phyloP scores from a whole-genome alignment of 345 rosid genomes.

The Melastoma malabathricum region DNA sequence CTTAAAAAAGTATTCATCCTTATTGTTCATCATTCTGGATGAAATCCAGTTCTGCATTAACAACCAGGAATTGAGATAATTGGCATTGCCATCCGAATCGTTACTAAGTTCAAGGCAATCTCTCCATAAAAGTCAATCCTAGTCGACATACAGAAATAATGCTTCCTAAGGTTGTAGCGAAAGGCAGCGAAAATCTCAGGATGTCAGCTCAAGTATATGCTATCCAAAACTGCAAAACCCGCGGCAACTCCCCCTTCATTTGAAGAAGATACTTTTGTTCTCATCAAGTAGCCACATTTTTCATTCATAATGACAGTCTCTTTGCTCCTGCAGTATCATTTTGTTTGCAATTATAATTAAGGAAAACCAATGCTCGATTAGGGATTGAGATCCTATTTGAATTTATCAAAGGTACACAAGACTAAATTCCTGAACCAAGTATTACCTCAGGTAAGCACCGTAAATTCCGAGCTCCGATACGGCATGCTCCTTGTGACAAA shows the following conservation, averaged over 20 bases:
- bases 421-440: neutral
- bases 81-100: no score
- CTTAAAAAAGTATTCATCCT: no score
- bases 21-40: no score
- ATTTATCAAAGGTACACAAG: no score
- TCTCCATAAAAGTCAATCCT: no score
- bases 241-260: constrained; percentile 96
- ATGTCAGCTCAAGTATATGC: constrained; percentile 51
- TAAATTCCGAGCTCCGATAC: constrained; percentile 90
- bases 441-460: constrained; percentile 76
- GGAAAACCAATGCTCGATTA: no score
- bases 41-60: no score
- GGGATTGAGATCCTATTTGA: no score
- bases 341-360: neutral
- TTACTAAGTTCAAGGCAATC: no score
- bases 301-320: constrained; percentile 66
- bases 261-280: constrained; percentile 76
- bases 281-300: constrained; percentile 74
- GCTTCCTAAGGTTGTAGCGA: neutral
- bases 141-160: neutral
- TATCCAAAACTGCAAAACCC: constrained; percentile 89
- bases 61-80: no score
- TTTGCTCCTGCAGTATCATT: constrained; percentile 50
- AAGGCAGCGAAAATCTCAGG: neutral
- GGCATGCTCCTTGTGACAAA: constrained; percentile 52